Conservation (phyloP, 495 filamentous ascomycete genomes). For the Xylaria scruposa region DNA sequence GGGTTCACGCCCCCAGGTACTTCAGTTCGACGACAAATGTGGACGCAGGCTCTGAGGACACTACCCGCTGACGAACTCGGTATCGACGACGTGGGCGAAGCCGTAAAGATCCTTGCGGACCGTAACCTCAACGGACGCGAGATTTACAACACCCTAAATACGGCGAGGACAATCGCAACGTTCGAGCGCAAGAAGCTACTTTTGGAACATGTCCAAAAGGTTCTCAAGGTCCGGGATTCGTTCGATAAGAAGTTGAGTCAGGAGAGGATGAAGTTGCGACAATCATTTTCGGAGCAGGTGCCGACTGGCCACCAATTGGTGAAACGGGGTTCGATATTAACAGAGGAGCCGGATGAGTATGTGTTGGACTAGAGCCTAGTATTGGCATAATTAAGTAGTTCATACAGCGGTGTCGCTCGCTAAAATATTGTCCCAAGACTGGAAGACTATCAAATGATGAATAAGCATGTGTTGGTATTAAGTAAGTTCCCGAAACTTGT, state of each 20-base stretch:
- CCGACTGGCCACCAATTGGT: neutral
- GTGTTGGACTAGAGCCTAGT: neutral
- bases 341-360: constrained; percentile 12
- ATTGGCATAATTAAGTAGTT: neutral
- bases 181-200: constrained; percentile 31
- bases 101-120: constrained; percentile 13
- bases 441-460: neutral
- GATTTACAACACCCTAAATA: constrained; percentile 45
- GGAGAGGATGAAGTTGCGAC: constrained; percentile 9
- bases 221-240: constrained; percentile 32
- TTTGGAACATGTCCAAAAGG: constrained; percentile 38
- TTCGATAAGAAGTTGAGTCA: constrained; percentile 12
- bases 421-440: neutral
- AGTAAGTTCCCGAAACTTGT: neutral
- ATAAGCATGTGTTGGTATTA: neutral
- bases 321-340: constrained; percentile 25
- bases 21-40: constrained; percentile 28
- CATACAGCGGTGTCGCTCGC: neutral
- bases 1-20: constrained; percentile 30
- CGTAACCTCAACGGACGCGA: constrained; percentile 43
- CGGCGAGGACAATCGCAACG: constrained; percentile 41
- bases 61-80: constrained; percentile 7
- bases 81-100: neutral
- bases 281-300: neutral
- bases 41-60: constrained; percentile 21